Evolutionary conservation across 305 asterid species (phyloP).

Genomic region (Fraxinus dipetala): DNA sequence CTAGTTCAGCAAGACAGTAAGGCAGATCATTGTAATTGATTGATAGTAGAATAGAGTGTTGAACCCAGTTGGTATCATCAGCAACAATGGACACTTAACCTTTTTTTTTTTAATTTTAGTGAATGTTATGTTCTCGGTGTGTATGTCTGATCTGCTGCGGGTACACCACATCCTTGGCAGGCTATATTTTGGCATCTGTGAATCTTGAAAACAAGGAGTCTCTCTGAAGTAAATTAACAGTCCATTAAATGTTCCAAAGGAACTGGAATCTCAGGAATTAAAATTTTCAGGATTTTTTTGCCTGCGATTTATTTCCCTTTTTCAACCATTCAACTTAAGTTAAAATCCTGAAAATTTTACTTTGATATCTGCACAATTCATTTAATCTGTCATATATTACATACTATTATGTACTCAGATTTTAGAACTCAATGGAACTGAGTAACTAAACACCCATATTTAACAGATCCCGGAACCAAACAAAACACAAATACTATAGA

Average conservation of each 20-base stretch:
- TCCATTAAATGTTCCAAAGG: neutral
- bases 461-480: neutral
- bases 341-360: neutral
- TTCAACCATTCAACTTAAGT: neutral
- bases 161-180: neutral
- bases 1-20: neutral
- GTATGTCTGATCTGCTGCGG: neutral
- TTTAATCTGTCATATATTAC: neutral
- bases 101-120: neutral
- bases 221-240: neutral
- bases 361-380: neutral
- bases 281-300: neutral
- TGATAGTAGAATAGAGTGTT: neutral
- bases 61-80: neutral
- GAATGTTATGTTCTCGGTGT: neutral
- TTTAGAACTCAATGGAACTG: neutral
- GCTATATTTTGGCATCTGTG: neutral
- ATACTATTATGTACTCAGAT: neutral
- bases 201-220: conserved; percentile 5
- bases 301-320: neutral
- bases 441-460: neutral
- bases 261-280: neutral
- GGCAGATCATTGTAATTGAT: neutral
- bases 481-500: neutral
- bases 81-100: neutral